These are phyloP conservation scores for Deakozyma indianensis DNA, from an alignment of 805 yeast genomes.

Conservation along the genomic window DNA sequence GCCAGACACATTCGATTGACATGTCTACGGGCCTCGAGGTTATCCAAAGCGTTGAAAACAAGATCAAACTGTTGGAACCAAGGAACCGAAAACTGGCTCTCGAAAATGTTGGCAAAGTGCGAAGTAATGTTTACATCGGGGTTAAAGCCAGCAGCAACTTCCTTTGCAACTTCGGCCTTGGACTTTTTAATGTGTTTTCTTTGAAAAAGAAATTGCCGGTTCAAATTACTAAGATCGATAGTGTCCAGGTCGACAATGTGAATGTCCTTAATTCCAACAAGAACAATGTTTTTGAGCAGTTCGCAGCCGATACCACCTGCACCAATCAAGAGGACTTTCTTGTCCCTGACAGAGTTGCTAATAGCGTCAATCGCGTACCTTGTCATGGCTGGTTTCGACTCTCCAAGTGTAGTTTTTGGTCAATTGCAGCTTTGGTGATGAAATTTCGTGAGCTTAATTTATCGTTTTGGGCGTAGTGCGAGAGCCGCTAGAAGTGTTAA, in stretches of 20 bases:
- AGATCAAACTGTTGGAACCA: conserved; percentile 72
- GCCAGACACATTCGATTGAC: conserved; percentile 76
- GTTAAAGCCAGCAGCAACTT: conserved; percentile 66
- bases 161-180: conserved; percentile 72
- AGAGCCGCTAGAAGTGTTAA: too few relatives aligned
- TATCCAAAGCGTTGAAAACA: conserved; percentile 87
- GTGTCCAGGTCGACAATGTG: conserved; percentile 73
- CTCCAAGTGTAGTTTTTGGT: too few relatives aligned
- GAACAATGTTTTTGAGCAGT: conserved; percentile 96
- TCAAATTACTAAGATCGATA: conserved; percentile 80
- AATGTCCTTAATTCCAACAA: conserved; percentile 47
- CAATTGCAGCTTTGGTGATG: too few relatives aligned
- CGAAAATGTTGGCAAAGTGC: conserved; percentile 81
- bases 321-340: conserved; percentile 72
- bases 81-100: conserved; percentile 51
- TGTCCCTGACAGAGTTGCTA: neutral
- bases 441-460: too few relatives aligned
- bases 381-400: too few relatives aligned
- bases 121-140: conserved; percentile 55
- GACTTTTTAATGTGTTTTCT: conserved; percentile 81
- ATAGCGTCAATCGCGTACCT: neutral
- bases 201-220: conserved; percentile 84
- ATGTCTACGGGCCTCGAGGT: conserved; percentile 79
- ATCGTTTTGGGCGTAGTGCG: too few relatives aligned
- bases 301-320: conserved; percentile 99